phyloP scores from a whole-genome alignment of 192 early-diverging fungal species.

The Thamnidium elegans region DNA sequence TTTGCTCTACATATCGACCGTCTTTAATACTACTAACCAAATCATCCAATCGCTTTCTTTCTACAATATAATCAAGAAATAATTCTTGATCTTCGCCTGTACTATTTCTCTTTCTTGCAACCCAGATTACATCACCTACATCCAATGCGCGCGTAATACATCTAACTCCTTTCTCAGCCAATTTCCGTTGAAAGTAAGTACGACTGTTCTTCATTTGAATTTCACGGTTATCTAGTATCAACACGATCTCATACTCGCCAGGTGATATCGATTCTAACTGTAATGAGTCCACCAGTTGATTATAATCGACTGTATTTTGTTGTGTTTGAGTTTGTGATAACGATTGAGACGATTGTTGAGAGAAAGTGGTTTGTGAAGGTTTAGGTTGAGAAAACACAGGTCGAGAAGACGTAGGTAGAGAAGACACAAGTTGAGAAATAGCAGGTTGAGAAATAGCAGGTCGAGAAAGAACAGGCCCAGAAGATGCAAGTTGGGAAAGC shows the following conservation, averaged over 20 bases:
- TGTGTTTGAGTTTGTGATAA: background rate
- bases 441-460: no score
- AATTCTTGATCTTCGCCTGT: conserved; percentile 54
- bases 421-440: background rate
- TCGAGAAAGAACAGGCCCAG: no score
- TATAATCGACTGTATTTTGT: background rate
- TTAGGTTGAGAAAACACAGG: background rate
- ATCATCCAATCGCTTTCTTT: conserved; percentile 95
- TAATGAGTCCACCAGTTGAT: background rate
- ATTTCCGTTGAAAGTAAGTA: conserved; percentile 64
- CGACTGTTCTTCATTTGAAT: conserved; percentile 66
- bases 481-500: background rate
- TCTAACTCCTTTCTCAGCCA: conserved; percentile 56
- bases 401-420: background rate
- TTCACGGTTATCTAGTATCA: conserved; percentile 85
- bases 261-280: background rate
- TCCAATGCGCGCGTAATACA: conserved; percentile 62
- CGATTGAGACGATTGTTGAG: background rate
- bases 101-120: conserved; percentile 51
- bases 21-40: conserved; percentile 89
- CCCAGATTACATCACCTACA: conserved; percentile 90
- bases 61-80: conserved; percentile 81
- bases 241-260: conserved; percentile 58
- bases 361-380: background rate
- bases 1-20: conserved; percentile 91